Evolutionary conservation across 1,139 yeast species (phyloP), one percentile per base, ranked within the genome.

Genomic region (Sugiyamaella pinicola): DNA sequence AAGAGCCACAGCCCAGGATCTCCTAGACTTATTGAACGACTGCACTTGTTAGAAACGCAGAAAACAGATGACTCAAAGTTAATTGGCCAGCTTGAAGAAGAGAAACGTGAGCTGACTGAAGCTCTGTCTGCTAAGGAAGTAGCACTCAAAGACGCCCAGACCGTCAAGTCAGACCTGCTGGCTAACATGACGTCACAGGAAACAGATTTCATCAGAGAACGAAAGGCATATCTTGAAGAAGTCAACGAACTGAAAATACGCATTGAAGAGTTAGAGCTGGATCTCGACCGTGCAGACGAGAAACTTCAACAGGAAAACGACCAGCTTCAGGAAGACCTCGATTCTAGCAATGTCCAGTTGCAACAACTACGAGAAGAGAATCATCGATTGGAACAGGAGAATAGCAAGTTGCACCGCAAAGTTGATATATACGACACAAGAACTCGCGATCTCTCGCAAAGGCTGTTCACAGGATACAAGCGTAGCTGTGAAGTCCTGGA

Each of bases 181-280:
- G 87, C 84, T 7, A 85, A 85, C 61, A 75, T 85, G 80, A 70
- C 84, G 0, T 77, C 83, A 22, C 79, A 85, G 57, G 91, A 86
- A 58, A 64, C 69, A 3, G 89, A 84, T 51, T 79, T 79, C 58
- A 71, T 75, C 1, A 73, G 74, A 33, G 91, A 85, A 62, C 72
- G 85, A 3, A 74, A 74, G 42, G 60, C 68, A 2, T 73, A 80
- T 34, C 79, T 76, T 54, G 72, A 73, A 10, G 86, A 84, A 55
- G 73, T 83, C 43, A 76, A 75, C 37, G 69, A 68, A 8, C 67
- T 84, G 46, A 74, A 72, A 49, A 56, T 65, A 28, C 70, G 72
- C 41, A 51, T 76, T 33, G 81, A 84, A 52, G 86, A 82, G 52
- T 72, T 84, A 48, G 85, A 80, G 60, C 79, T 76, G 43, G 73